Conservation (phyloP, 2,329 filamentous ascomycete genomes). For the Mycosphaerella sp. region DNA sequence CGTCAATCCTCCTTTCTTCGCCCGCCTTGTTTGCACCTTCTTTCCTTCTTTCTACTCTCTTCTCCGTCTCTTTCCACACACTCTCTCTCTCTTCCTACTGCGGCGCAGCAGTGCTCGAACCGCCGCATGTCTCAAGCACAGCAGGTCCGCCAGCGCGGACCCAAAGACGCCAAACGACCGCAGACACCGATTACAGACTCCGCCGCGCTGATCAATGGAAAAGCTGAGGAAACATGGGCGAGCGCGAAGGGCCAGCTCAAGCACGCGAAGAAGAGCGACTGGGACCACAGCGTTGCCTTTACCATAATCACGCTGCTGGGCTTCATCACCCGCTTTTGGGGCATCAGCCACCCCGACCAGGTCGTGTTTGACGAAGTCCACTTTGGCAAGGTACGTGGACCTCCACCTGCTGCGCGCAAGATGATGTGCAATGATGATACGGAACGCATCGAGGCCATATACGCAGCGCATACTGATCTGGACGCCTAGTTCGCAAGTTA, state of each 20-base stretch:
- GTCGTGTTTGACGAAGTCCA: conserved; percentile 99
- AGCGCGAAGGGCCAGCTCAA: conserved; percentile 33
- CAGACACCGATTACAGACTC: conserved; percentile 22
- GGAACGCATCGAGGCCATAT: neutral
- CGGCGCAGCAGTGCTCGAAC: neutral
- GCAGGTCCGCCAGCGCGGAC: conserved; percentile 21
- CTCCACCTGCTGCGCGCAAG: neutral
- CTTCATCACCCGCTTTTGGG: conserved; percentile 91
- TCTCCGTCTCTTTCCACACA: neutral
- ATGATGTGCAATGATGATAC: neutral
- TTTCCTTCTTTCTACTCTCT: neutral
- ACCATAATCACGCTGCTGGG: conserved; percentile 71
- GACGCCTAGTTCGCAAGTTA: conserved; percentile 49
- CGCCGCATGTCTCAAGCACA: conserved; percentile 11
- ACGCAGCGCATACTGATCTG: conserved; percentile 1
- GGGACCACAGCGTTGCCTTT: conserved; percentile 78
- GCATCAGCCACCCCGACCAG: conserved; percentile 89
- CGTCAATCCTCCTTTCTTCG: conserved; percentile 10
- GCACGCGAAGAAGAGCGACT: conserved; percentile 47
- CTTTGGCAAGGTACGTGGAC: conserved; percentile 80
- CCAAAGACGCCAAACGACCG: conserved; percentile 22
- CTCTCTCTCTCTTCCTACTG: neutral
- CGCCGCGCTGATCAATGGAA: conserved; percentile 21
- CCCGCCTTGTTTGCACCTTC: neutral
- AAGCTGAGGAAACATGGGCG: conserved; percentile 38